A percentile compares a stretch with the other conserved stretches of the same genome.
phyloP scores from a whole-genome alignment of 163 green algal genomes.

The Coccomyxa subellipsoidea region DNA sequence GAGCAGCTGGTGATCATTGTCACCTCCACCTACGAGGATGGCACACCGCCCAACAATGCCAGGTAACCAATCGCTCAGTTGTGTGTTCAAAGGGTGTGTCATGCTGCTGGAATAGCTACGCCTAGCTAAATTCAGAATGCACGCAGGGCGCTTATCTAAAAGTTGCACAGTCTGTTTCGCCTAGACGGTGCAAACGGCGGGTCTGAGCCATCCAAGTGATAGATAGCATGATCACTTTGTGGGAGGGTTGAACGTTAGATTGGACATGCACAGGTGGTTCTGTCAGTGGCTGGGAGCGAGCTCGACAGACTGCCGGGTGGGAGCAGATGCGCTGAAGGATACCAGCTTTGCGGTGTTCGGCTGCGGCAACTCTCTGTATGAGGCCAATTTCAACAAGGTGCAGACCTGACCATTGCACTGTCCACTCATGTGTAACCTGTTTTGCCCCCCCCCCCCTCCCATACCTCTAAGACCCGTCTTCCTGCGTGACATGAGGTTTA shows the following conservation, averaged over 20 bases:
- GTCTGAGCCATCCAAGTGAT: too few relatives aligned
- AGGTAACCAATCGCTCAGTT: slow-evolving; percentile 28
- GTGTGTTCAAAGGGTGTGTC: too few relatives aligned
- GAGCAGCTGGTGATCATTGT: slow-evolving; percentile 49
- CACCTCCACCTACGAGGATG: slow-evolving; percentile 54
- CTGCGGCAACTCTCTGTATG: slow-evolving; percentile 59
- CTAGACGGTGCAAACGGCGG: too few relatives aligned
- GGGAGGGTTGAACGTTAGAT: background rate
- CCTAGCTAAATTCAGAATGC: too few relatives aligned
- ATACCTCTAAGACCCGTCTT: too few relatives aligned
- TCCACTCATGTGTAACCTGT: too few relatives aligned
- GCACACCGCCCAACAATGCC: slow-evolving; percentile 40
- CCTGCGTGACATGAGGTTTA: too few relatives aligned
- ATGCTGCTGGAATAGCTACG: too few relatives aligned
- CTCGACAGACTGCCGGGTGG: slow-evolving; percentile 57
- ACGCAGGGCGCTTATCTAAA: too few relatives aligned
- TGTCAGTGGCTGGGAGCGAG: slow-evolving; percentile 64
- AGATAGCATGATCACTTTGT: too few relatives aligned
- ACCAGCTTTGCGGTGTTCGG: slow-evolving; percentile 61
- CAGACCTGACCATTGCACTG: background rate
- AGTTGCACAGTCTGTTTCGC: too few relatives aligned
- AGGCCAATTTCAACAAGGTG: slow-evolving; percentile 53
- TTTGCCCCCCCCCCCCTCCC: too few relatives aligned
- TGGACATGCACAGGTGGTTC: slow-evolving; percentile 21
- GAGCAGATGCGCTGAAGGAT: slow-evolving; percentile 27